Evolutionary conservation across 1,284 basidiomycete genomes (phyloP), one percentile per base, ranked within the genome.

Genomic region (Sporisorium sorghi): DNA sequence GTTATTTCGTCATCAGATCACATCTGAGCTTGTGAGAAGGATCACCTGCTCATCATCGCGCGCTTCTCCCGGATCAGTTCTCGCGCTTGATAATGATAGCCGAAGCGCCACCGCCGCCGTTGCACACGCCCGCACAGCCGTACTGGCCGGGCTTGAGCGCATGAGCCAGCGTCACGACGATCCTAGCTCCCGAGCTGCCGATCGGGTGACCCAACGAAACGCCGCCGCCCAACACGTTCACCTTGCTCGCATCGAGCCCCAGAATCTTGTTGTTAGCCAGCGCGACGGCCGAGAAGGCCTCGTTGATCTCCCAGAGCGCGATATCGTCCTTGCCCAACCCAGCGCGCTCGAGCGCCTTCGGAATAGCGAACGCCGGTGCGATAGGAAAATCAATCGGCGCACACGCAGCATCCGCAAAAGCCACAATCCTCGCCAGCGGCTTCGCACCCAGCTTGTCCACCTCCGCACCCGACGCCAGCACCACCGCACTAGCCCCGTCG

Each of bases 331-430:
- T 85, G 32, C 89, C 89, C 62, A 99, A 87, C 77, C 92, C 92
- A 49, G 96, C 97, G 74, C 89, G 90, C 87, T 94, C 87, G 62
- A 99, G 88, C 10, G 97, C 97, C 71, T 90, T 87, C 42, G 97
- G 97, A 48, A 99, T 87, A 39, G 95, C 96, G 65, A 92, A 88
- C 24, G 96, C 92, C 28, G 97, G 97, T 30, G 97, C 97, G 77
- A 90, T 89, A 49, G 96, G 94, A 90, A 99, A 99, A 86, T 99
- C 94, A 79, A 98, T 92, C 39, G 97, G 97, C 32, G 93, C 93
- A 79, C 94, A 91, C 81, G 97, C 97, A 73, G 93, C 94, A 86
- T 99, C 97, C 70, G 97, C 94, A 86, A 93, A 98, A 7, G 94
- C 80, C 40, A 86, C 55, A 42, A 87, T 84, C 77, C 83, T 84